These are phyloP conservation scores for Lentinula edodes DNA, from an alignment of 768 basidiomycete genomes.

Conservation along the genomic window DNA sequence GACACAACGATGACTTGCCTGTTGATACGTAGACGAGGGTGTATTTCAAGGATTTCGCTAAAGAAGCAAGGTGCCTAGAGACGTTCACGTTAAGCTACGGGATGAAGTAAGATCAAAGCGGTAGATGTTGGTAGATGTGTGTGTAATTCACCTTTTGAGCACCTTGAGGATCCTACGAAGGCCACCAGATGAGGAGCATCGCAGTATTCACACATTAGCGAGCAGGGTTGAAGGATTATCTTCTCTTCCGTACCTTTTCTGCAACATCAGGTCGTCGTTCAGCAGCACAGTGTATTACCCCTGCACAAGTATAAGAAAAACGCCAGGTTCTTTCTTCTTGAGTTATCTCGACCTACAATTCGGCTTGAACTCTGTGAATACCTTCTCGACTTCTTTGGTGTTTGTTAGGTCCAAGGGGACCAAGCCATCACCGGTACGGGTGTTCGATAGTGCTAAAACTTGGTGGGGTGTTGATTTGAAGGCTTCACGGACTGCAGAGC, in stretches of 20 bases:
- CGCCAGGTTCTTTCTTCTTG: background rate
- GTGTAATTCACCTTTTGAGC: slow-evolving; percentile 48
- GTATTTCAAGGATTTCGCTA: slow-evolving; percentile 58
- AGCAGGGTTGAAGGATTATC: no score
- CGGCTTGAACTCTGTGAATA: slow-evolving; percentile 56
- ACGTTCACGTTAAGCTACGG: slow-evolving; percentile 78
- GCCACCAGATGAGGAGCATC: background rate
- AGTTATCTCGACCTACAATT: slow-evolving; percentile 48
- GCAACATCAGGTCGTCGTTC: slow-evolving; percentile 92
- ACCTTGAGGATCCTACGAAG: slow-evolving; percentile 57
- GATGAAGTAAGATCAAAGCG: background rate
- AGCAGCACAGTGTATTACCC: slow-evolving; percentile 94
- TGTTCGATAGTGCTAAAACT: slow-evolving; percentile 69
- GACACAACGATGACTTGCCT: slow-evolving; percentile 33
- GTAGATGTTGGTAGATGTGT: background rate
- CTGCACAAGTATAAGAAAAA: slow-evolving; percentile 25
- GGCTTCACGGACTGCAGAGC: slow-evolving; percentile 66
- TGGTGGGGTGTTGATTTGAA: slow-evolving; percentile 40
- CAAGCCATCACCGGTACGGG: slow-evolving; percentile 49
- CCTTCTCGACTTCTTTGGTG: slow-evolving; percentile 40
- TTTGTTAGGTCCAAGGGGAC: slow-evolving; percentile 66
- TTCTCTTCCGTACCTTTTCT: slow-evolving; percentile 56
- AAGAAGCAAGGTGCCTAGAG: slow-evolving; percentile 62
- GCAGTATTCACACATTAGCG: background rate
- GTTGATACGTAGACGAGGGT: slow-evolving; percentile 91